phyloP scores from a whole-genome alignment of 192 early-diverging fungal species.

The Gamsiella multidivaricata region DNA sequence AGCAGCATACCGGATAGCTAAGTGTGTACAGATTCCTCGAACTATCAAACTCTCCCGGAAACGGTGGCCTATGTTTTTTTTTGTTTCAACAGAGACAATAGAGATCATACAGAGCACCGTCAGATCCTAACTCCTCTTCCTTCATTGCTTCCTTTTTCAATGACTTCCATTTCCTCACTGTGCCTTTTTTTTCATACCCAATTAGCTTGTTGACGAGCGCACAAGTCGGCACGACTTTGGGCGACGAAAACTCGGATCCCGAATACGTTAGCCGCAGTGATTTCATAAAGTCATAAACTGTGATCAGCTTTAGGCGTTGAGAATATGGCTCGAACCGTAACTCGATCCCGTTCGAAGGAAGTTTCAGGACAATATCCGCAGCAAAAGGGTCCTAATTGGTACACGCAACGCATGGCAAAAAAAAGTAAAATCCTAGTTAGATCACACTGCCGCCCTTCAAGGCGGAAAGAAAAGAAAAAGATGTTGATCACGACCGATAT shows the following conservation, averaged over 20 bases:
- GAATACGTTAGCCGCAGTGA: constrained; percentile 66
- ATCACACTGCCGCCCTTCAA: too few species aligned
- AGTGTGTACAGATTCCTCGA: constrained; percentile 66
- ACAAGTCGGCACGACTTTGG: constrained; percentile 73
- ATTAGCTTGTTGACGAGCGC: constrained; percentile 74
- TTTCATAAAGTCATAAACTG: constrained; percentile 70
- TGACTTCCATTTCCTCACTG: too few species aligned
- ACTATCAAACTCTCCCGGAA: constrained; percentile 70
- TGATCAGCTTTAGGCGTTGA: constrained; percentile 71
- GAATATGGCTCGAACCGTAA: constrained; percentile 66
- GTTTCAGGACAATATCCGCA: constrained; percentile 53
- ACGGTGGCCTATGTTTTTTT: constrained; percentile 59
- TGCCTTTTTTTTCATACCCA: constrained; percentile 72
- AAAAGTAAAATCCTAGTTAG: too few species aligned
- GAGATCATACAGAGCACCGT: too few species aligned
- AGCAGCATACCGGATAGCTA: constrained; percentile 77
- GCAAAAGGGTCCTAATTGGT: constrained; percentile 59
- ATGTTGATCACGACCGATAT: too few species aligned
- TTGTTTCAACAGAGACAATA: neutral
- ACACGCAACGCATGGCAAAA: too few species aligned
- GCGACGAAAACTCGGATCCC: constrained; percentile 69
- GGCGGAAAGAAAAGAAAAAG: neutral
- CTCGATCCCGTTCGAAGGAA: constrained; percentile 64
- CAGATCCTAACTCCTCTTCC: too few species aligned
- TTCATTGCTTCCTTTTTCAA: too few species aligned